A percentile compares a stretch with the other conserved stretches of the same genome.
Conservation (phyloP, 106 monocot genomes). For the Dioscorea zingiberensis region DNA sequence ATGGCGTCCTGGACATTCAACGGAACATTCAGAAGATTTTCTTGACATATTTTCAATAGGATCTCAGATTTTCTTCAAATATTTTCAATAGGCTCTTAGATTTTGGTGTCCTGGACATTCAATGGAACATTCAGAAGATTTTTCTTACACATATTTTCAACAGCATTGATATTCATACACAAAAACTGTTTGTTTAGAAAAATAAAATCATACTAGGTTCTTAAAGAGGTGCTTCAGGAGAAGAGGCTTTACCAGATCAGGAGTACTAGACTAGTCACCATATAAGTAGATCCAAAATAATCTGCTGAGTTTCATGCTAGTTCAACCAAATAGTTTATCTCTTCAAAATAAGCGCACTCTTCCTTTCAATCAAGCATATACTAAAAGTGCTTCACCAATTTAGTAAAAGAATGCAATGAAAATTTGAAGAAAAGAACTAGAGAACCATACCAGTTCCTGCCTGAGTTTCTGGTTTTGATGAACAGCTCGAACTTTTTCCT, state of each 20-base stretch:
- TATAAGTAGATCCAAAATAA: background rate
- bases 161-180: too few species aligned
- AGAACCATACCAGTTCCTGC: conserved; percentile 25
- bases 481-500: conserved; percentile 24
- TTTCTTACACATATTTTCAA: too few species aligned
- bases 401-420: background rate
- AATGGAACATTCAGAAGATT: too few species aligned
- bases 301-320: background rate
- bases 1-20: background rate
- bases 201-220: too few species aligned
- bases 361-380: too few species aligned
- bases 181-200: too few species aligned
- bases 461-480: conserved; percentile 26
- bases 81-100: too few species aligned
- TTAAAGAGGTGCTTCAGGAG: background rate
- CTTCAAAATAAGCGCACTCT: background rate
- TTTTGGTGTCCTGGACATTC: too few species aligned
- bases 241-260: background rate
- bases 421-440: background rate
- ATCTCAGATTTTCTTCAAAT: too few species aligned
- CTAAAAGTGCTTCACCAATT: background rate
- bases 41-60: too few species aligned
- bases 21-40: background rate
- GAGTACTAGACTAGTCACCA: background rate
- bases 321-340: too few species aligned